A percentile compares a stretch with the other conserved stretches of the same genome.
Evolutionary conservation across 192 early-diverging fungal genomes (phyloP).

Genomic region (Entomortierella chlamydospora): DNA sequence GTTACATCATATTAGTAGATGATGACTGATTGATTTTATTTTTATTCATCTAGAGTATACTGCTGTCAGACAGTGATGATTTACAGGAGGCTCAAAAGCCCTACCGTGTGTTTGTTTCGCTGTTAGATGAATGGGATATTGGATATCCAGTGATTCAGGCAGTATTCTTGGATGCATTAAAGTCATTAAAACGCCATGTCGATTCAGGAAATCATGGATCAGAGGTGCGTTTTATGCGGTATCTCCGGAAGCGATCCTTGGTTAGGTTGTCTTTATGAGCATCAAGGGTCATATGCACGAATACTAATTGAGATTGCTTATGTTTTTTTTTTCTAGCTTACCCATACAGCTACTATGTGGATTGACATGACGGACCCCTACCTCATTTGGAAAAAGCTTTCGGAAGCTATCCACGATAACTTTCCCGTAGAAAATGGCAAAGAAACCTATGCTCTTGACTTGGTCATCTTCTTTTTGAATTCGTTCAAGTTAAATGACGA

Average conservation of each 20-base stretch:
- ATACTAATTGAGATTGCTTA: background rate
- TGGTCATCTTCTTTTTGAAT: conserved; percentile 80
- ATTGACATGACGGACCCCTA: conserved; percentile 91
- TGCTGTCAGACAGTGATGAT: conserved; percentile 49
- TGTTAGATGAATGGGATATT: conserved; percentile 88
- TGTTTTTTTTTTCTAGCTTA: conserved; percentile 55
- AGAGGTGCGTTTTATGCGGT: conserved; percentile 52
- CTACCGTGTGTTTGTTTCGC: conserved; percentile 84
- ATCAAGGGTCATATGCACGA: too few relatives aligned
- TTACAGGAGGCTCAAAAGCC: conserved; percentile 68
- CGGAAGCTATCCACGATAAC: conserved; percentile 61
- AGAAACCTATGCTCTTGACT: conserved; percentile 58
- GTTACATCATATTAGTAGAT: conserved; percentile 1
- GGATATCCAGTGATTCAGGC: conserved; percentile 78
- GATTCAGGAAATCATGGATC: conserved; percentile 51
- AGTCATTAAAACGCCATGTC: conserved; percentile 70
- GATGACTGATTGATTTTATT: background rate
- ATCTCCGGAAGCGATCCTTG: too few relatives aligned
- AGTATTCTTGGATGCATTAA: conserved; percentile 78
- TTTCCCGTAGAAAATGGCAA: conserved; percentile 50
- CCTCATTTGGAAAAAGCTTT: conserved; percentile 83
- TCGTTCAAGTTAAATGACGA: conserved; percentile 85
- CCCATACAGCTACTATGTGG: conserved; percentile 90
- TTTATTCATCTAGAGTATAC: conserved; percentile 25
- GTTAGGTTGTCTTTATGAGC: too few relatives aligned